Evolutionary conservation across 2,329 filamentous ascomycete species (phyloP).

Genomic region (Sordariomycetes sp.): DNA sequence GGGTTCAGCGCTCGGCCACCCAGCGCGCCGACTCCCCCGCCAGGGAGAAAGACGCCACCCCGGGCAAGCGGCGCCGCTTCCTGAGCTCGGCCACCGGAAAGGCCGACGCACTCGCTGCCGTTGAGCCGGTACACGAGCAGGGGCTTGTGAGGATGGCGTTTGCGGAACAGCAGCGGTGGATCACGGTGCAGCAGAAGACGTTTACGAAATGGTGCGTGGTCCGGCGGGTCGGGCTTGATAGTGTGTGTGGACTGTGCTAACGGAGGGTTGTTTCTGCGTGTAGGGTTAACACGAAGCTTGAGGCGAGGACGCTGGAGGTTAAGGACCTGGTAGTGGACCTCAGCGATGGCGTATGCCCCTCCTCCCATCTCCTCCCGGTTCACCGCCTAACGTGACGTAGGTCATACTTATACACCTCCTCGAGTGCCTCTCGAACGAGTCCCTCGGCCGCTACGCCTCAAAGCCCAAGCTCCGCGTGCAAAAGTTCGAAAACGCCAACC

Average conservation of each 20-base stretch:
- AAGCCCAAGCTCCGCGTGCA: slow-evolving; percentile 95
- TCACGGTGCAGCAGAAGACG: slow-evolving; percentile 91
- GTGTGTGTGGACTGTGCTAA: background rate
- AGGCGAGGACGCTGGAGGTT: slow-evolving; percentile 65
- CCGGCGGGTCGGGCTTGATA: background rate
- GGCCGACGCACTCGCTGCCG: slow-evolving; percentile 30
- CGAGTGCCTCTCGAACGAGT: slow-evolving; percentile 90
- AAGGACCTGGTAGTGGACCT: slow-evolving; percentile 82
- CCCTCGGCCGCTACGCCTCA: slow-evolving; percentile 90
- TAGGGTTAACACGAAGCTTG: slow-evolving; percentile 94
- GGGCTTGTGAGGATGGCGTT: slow-evolving; percentile 50
- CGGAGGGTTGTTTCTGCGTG: background rate
- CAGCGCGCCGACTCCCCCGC: slow-evolving; percentile 18
- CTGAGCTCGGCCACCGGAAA: slow-evolving; percentile 23
- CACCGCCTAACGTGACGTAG: slow-evolving; percentile 28
- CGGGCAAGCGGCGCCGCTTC: slow-evolving; percentile 19
- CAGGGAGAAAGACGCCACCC: slow-evolving; percentile 6
- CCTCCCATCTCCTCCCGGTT: background rate
- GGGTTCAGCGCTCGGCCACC: slow-evolving; percentile 32
- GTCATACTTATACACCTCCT: slow-evolving; percentile 93
- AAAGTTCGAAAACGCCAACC: slow-evolving; percentile 96
- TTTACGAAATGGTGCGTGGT: slow-evolving; percentile 77
- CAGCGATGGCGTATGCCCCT: slow-evolving; percentile 72
- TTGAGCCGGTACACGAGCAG: slow-evolving; percentile 38
- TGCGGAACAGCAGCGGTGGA: slow-evolving; percentile 56